Conservation (phyloP, 2,329 filamentous ascomycete species). For the Cladophialophora psammophila region DNA sequence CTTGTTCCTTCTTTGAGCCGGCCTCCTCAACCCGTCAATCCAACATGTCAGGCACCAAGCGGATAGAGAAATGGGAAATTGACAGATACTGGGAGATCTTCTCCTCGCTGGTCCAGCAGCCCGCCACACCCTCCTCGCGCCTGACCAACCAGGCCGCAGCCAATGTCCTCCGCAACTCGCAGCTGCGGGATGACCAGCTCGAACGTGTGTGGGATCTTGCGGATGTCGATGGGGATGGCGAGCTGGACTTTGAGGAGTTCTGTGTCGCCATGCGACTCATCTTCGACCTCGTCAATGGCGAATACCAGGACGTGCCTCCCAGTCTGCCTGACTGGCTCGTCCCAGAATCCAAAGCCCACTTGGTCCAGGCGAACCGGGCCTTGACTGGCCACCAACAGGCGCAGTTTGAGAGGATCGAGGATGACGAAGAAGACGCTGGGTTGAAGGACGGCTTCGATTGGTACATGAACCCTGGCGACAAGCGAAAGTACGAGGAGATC, state of each 20-base stretch:
- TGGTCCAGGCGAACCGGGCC: constrained; percentile 82
- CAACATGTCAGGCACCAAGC: constrained; percentile 34
- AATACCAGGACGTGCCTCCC: constrained; percentile 86
- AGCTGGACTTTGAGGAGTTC: constrained; percentile 98
- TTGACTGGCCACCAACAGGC: constrained; percentile 73
- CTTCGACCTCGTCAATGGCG: constrained; percentile 95
- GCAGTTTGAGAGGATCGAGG: constrained; percentile 78
- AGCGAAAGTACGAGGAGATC: constrained; percentile 95
- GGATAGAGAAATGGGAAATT: constrained; percentile 75
- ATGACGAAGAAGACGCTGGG: constrained; percentile 78
- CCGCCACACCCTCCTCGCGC: constrained; percentile 57
- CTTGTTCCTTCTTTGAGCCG: neutral
- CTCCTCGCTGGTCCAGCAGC: constrained; percentile 60
- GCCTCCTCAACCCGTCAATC: neutral
- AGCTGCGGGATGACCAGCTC: constrained; percentile 80
- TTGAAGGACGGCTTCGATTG: constrained; percentile 98
- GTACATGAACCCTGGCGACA: constrained; percentile 96
- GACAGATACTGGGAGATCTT: constrained; percentile 85
- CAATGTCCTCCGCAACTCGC: constrained; percentile 75
- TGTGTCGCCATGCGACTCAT: constrained; percentile 98
- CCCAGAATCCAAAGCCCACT: constrained; percentile 90
- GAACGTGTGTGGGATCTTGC: constrained; percentile 97
- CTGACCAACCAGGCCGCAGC: constrained; percentile 75
- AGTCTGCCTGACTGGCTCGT: constrained; percentile 94
- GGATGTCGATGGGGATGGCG: constrained; percentile 96